phyloP scores from a whole-genome alignment of 768 basidiomycete species.

The Agrocybe pediades region DNA sequence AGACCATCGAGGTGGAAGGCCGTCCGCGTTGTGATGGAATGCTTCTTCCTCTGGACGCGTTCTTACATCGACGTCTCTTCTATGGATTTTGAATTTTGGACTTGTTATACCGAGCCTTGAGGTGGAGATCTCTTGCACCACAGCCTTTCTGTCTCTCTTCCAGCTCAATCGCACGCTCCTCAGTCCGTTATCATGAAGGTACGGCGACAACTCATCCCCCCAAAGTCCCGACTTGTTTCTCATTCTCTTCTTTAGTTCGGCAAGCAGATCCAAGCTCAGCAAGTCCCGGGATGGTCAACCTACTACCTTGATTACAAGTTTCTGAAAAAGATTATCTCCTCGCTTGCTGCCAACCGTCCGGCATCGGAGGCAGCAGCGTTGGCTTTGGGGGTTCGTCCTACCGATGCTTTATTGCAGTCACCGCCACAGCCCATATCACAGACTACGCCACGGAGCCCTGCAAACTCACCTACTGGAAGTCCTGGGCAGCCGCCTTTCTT shows the following conservation, averaged over 20 bases:
- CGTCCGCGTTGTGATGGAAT: conserved; percentile 12
- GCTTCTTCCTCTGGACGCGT: conserved; percentile 15
- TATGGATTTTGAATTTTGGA: conserved; percentile 25
- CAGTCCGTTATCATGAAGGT: conserved; percentile 34
- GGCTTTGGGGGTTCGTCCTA: conserved; percentile 78
- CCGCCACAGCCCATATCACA: conserved; percentile 32
- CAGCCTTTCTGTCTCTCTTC: conserved; percentile 8
- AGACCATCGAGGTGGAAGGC: conserved; percentile 14
- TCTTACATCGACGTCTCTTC: conserved; percentile 15
- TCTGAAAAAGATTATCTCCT: conserved; percentile 98
- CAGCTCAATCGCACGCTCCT: conserved; percentile 2
- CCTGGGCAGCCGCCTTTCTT: conserved; percentile 59
- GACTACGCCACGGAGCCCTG: conserved; percentile 32
- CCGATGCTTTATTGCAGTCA: conserved; percentile 33
- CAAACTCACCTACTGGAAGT: conserved; percentile 38
- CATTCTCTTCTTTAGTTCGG: conserved; percentile 70
- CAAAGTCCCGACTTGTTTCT: conserved; percentile 1
- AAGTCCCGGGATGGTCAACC: conserved; percentile 94
- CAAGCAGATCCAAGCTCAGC: conserved; percentile 94
- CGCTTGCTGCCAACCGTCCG: conserved; percentile 85
- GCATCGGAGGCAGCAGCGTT: conserved; percentile 89
- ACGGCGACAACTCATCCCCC: conserved; percentile 9
- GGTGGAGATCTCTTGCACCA: conserved; percentile 15
- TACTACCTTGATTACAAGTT: conserved; percentile 99
- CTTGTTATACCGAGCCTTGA: conserved; percentile 28